Evolutionary conservation across 768 basidiomycete species (phyloP).

Genomic region (Russula ochroleuca): DNA sequence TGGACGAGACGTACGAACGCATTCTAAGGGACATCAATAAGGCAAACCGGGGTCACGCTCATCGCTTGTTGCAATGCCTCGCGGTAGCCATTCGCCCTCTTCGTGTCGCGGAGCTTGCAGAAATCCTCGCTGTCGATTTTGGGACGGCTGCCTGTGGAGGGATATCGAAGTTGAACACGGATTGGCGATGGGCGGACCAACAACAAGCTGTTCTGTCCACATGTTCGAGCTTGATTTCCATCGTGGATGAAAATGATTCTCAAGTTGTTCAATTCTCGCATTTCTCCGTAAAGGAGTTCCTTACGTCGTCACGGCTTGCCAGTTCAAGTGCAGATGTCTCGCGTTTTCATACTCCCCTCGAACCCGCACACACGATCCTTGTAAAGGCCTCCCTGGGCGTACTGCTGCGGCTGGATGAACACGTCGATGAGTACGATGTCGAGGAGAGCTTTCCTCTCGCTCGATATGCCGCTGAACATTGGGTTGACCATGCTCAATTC

Average conservation of each 20-base stretch:
- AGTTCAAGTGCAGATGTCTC: background rate
- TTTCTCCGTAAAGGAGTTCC: slow-evolving; percentile 10
- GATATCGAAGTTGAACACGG: background rate
- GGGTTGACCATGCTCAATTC: background rate
- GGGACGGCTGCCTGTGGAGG: background rate
- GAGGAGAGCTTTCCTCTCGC: background rate
- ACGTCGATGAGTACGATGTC: background rate
- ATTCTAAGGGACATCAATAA: background rate
- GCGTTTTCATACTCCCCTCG: background rate
- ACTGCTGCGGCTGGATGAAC: background rate
- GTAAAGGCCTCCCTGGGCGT: background rate
- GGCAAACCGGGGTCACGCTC: background rate
- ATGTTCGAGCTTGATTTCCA: background rate
- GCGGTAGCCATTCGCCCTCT: background rate
- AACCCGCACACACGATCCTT: background rate
- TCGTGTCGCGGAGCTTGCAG: background rate
- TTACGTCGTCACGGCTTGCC: background rate
- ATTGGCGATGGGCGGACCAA: slow-evolving; percentile 6
- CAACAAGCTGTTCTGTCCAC: background rate
- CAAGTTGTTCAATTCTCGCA: slow-evolving; percentile 6
- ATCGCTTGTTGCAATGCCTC: slow-evolving; percentile 1
- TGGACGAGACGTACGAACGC: slow-evolving; percentile 5
- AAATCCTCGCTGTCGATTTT: slow-evolving; percentile 1
- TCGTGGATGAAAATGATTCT: background rate
- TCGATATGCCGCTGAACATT: background rate